Percentiles rank a stretch among this genome's conserved stretches.
phyloP scores from a whole-genome alignment of 441 rosid species.

The Corymbia citriodora region DNA sequence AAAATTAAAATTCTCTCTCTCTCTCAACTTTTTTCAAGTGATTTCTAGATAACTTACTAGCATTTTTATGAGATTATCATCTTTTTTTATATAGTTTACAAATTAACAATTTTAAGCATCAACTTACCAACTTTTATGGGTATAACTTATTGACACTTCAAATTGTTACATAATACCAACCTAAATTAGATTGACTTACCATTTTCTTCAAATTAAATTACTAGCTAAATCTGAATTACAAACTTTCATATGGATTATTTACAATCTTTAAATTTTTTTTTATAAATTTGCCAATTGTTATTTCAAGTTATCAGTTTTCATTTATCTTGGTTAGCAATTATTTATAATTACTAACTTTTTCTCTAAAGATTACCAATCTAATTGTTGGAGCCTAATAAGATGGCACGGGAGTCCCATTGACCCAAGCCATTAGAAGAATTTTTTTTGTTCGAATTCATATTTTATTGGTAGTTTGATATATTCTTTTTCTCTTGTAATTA shows the following conservation, averaged over 20 bases:
- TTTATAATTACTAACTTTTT: neutral
- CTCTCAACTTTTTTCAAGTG: neutral
- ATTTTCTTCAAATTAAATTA: neutral
- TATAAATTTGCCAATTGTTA: neutral
- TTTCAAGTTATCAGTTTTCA: neutral
- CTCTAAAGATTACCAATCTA: neutral
- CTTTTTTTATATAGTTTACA: neutral
- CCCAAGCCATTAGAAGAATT: too few species aligned
- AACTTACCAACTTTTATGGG: neutral
- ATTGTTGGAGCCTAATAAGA: neutral
- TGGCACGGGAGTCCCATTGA: too few species aligned
- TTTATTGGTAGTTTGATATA: too few species aligned
- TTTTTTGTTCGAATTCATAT: too few species aligned
- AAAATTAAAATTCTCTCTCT: too few species aligned
- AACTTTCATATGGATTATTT: neutral
- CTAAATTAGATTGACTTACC: neutral
- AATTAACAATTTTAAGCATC: neutral
- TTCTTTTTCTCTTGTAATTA: too few species aligned
- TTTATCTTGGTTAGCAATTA: neutral
- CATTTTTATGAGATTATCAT: neutral
- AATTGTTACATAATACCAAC: neutral
- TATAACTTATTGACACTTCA: accelerated
- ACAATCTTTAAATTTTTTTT: neutral
- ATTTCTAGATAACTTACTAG: neutral
- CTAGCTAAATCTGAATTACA: neutral